Evolutionary conservation across 2,329 filamentous ascomycete genomes (phyloP).

Genomic region (Aspergillus jensenii): DNA sequence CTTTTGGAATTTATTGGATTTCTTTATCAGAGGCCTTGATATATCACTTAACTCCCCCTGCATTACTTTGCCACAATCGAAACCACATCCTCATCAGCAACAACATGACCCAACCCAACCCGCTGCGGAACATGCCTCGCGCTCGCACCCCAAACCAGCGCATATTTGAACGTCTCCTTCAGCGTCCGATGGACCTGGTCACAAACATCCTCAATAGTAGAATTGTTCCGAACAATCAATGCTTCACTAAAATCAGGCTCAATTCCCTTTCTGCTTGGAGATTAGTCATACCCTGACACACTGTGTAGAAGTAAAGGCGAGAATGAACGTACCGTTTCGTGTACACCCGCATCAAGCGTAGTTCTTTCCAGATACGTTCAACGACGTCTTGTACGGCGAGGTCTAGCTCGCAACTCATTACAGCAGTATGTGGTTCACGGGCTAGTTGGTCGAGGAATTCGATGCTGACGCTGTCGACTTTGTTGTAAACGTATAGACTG

Average conservation of each 20-base stretch:
- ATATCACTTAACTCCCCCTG: neutral
- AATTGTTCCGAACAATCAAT: slow-evolving; percentile 84
- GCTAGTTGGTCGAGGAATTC: slow-evolving; percentile 92
- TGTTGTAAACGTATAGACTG: slow-evolving; percentile 97
- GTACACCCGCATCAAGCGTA: slow-evolving; percentile 87
- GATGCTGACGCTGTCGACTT: slow-evolving; percentile 91
- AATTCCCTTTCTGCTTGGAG: slow-evolving; percentile 67
- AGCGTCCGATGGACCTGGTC: slow-evolving; percentile 89
- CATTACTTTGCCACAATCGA: slow-evolving; percentile 57
- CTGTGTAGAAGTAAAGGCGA: neutral
- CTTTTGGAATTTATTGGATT: neutral
- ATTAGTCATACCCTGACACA: slow-evolving; percentile 8
- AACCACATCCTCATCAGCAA: slow-evolving; percentile 69
- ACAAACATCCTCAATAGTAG: slow-evolving; percentile 94
- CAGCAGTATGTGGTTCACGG: slow-evolving; percentile 86
- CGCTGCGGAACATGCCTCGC: slow-evolving; percentile 92
- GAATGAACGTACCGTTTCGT: slow-evolving; percentile 65
- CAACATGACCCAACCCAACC: slow-evolving; percentile 79
- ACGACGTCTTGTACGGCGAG: slow-evolving; percentile 91
- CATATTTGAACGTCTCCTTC: slow-evolving; percentile 99
- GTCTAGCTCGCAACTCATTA: slow-evolving; percentile 97
- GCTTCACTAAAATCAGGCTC: slow-evolving; percentile 90
- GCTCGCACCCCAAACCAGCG: slow-evolving; percentile 94
- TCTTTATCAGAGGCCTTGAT: neutral
- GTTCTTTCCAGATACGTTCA: slow-evolving; percentile 90